Conservation (phyloP, 2,329 filamentous ascomycete species). For the Endothia cerciana region DNA sequence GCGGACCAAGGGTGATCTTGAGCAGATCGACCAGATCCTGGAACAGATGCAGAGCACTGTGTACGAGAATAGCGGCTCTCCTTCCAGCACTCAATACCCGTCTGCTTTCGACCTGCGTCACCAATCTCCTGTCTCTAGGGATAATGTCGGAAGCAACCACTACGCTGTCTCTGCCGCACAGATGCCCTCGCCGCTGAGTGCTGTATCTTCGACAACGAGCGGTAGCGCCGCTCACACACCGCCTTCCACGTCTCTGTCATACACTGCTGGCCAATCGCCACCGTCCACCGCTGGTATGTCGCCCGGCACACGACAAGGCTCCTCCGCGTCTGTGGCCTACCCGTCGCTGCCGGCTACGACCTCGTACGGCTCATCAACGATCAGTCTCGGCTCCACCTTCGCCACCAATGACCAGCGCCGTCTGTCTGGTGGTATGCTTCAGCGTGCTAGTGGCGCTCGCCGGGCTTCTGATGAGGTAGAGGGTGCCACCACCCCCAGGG, state of each 20-base stretch:
- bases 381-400: constrained; percentile 71
- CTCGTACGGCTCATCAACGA: constrained; percentile 69
- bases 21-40: constrained; percentile 92
- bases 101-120: constrained; percentile 63
- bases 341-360: constrained; percentile 75
- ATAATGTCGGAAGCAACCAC: constrained; percentile 36
- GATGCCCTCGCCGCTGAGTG: constrained; percentile 64
- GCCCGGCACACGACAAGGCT: constrained; percentile 65
- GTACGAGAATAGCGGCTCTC: constrained; percentile 87
- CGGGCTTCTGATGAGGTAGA: constrained; percentile 45
- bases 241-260: constrained; percentile 74
- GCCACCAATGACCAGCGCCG: constrained; percentile 63
- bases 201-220: constrained; percentile 56
- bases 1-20: constrained; percentile 88
- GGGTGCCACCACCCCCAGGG: constrained; percentile 49
- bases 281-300: constrained; percentile 72
- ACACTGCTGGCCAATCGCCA: constrained; percentile 77
- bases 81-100: constrained; percentile 78
- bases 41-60: constrained; percentile 96
- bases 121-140: constrained; percentile 38
- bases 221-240: constrained; percentile 79
- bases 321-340: constrained; percentile 68
- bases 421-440: constrained; percentile 69
- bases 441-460: constrained; percentile 55
- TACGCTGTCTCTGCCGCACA: constrained; percentile 53